These are phyloP conservation scores for Solanum clarkiae DNA, from an alignment of 257 asterid genomes.

Conservation along the genomic window DNA sequence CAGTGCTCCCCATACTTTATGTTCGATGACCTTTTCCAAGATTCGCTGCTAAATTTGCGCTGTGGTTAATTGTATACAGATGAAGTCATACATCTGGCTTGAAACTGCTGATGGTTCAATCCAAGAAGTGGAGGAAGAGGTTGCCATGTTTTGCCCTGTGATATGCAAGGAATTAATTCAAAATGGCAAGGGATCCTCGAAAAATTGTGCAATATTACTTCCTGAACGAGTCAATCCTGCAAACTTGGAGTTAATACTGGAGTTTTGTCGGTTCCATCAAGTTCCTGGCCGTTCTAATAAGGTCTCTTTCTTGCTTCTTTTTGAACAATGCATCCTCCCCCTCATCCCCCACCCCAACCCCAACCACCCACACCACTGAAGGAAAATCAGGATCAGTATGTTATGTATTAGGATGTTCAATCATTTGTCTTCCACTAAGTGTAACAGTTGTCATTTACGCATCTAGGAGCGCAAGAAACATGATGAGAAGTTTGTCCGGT, in stretches of 20 bases:
- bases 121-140: constrained; percentile 45
- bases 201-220: constrained; percentile 30
- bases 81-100: constrained; percentile 36
- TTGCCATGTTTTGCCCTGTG: constrained; percentile 41
- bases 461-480: constrained; percentile 31
- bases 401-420: background rate
- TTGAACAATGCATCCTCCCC: background rate
- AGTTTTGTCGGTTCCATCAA: constrained; percentile 39
- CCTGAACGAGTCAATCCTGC: constrained; percentile 35
- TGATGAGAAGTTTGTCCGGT: constrained; percentile 32
- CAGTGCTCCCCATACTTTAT: background rate
- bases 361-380: background rate
- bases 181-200: constrained; percentile 28
- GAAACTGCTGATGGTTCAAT: constrained; percentile 38
- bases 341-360: no score
- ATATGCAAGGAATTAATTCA: constrained; percentile 33
- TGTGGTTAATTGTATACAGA: background rate
- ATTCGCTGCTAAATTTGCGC: background rate
- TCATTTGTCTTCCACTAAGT: background rate
- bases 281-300: constrained; percentile 36
- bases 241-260: constrained; percentile 26
- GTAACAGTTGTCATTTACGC: background rate
- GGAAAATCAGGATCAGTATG: background rate
- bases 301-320: constrained; percentile 11
- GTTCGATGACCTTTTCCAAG: background rate